Conservation (phyloP, 1,284 basidiomycete species). For the Flammula alnicola region DNA sequence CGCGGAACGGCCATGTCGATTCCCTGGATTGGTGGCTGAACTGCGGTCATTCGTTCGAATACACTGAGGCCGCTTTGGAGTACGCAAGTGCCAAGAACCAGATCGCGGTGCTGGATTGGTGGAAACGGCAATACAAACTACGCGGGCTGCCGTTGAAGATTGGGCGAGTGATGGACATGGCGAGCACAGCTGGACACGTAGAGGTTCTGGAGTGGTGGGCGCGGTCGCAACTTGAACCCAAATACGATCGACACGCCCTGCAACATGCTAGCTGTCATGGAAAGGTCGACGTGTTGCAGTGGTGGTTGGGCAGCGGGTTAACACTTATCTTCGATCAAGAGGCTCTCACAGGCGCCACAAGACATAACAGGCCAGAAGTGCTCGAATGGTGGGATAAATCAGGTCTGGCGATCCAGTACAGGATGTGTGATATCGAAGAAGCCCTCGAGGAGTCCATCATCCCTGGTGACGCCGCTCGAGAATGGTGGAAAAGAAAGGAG, state of each 20-base stretch:
- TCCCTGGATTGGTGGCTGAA: conserved; percentile 77
- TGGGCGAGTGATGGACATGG: conserved; percentile 81
- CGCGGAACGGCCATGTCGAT: conserved; percentile 64
- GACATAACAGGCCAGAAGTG: conserved; percentile 79
- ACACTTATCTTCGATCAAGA: conserved; percentile 81
- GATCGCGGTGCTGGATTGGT: conserved; percentile 78
- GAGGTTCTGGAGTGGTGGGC: conserved; percentile 84
- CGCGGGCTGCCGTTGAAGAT: conserved; percentile 69
- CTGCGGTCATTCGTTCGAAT: conserved; percentile 61
- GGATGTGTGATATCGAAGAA: conserved; percentile 86
- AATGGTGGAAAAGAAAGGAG: conserved; percentile 81
- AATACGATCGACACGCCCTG: conserved; percentile 76
- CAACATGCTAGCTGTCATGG: conserved; percentile 78
- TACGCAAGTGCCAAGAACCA: conserved; percentile 76
- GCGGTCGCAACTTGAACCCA: conserved; percentile 70
- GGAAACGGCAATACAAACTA: conserved; percentile 57
- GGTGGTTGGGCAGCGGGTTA: conserved; percentile 80
- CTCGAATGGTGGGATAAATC: conserved; percentile 86
- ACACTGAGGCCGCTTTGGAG: conserved; percentile 77
- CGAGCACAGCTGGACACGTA: conserved; percentile 72
- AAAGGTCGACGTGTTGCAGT: conserved; percentile 79
- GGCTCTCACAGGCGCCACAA: conserved; percentile 75
- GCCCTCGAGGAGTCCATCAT: conserved; percentile 84
- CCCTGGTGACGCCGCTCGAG: conserved; percentile 68
- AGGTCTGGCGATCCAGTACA: conserved; percentile 76